A percentile compares a stretch with the other conserved stretches of the same genome.
These are phyloP conservation scores for Apiotrichum porosum DNA, from an alignment of 1,284 basidiomycete species.

Conservation along the genomic window DNA sequence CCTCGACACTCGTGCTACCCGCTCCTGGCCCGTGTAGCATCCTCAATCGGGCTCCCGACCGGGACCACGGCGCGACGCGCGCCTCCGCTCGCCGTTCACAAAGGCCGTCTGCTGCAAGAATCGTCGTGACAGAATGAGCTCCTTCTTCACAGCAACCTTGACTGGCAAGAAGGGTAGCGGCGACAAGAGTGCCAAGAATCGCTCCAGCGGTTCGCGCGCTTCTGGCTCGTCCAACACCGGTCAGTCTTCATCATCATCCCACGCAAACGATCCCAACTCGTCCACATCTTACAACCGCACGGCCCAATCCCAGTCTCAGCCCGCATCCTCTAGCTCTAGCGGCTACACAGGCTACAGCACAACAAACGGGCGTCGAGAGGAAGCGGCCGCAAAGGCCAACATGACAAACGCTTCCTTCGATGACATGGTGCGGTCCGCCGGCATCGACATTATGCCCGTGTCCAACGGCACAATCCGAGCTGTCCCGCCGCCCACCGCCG, in stretches of 20 bases:
- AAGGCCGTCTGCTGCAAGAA: too few relatives aligned
- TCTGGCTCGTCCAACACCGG: constrained; percentile 15
- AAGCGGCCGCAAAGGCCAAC: neutral
- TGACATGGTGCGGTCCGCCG: neutral
- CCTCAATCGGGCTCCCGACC: neutral
- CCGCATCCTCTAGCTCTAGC: neutral
- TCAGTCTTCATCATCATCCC: neutral
- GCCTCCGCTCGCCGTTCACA: too few relatives aligned
- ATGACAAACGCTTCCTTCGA: neutral
- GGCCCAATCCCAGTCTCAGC: constrained; percentile 1
- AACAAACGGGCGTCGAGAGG: constrained; percentile 4
- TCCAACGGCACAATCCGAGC: neutral
- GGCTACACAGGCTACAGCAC: constrained; percentile 2
- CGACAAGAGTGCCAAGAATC: constrained; percentile 3
- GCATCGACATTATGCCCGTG: neutral
- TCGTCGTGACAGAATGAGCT: too few relatives aligned
- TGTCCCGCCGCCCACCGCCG: neutral
- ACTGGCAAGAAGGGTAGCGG: constrained; percentile 2
- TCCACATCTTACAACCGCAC: neutral
- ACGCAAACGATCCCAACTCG: neutral
- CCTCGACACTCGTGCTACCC: too few relatives aligned
- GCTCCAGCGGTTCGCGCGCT: constrained; percentile 12
- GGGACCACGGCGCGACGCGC: neutral
- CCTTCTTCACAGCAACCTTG: constrained; percentile 3
- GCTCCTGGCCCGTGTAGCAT: too few relatives aligned